Evolutionary conservation across 1,284 basidiomycete species (phyloP).

Genomic region (Xerocomus nothofagi): DNA sequence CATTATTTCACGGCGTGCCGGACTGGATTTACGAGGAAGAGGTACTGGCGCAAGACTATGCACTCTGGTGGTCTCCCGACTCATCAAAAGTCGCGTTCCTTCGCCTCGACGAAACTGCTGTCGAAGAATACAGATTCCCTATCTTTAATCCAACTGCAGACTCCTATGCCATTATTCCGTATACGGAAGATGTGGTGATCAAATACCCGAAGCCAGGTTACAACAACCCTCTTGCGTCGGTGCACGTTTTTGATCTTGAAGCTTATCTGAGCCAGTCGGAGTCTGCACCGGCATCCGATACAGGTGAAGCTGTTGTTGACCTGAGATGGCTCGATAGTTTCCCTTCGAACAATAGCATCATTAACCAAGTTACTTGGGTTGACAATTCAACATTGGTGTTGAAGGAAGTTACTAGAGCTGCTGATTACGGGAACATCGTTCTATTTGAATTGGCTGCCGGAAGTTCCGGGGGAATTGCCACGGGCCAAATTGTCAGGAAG

Average conservation of each 20-base stretch:
- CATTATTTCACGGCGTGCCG: constrained; percentile 91
- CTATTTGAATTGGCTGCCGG: constrained; percentile 61
- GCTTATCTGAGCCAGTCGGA: constrained; percentile 42
- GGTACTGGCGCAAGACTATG: constrained; percentile 71
- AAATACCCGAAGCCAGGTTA: constrained; percentile 93
- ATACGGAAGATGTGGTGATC: constrained; percentile 77
- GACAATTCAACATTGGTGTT: constrained; percentile 74
- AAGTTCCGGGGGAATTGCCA: constrained; percentile 25
- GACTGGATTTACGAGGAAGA: constrained; percentile 99
- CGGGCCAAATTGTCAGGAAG: constrained; percentile 67
- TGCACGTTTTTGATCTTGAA: constrained; percentile 80
- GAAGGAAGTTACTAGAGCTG: constrained; percentile 85
- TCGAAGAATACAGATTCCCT: constrained; percentile 85
- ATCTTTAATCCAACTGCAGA: constrained; percentile 85
- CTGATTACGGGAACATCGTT: constrained; percentile 75
- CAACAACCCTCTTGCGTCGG: constrained; percentile 82
- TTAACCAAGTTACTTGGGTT: constrained; percentile 87
- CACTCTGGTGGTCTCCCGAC: constrained; percentile 92
- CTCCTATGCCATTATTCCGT: constrained; percentile 71
- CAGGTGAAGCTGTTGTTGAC: constrained; percentile 50
- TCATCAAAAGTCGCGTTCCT: constrained; percentile 83
- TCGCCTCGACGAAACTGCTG: constrained; percentile 83
- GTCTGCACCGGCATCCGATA: constrained; percentile 37
- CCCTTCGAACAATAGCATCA: constrained; percentile 63
- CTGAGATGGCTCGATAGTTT: constrained; percentile 69